Evolutionary conservation across 2,329 filamentous ascomycete genomes (phyloP), one percentile per base, ranked within the genome.

Genomic region (Reticulascus tulasneorum): DNA sequence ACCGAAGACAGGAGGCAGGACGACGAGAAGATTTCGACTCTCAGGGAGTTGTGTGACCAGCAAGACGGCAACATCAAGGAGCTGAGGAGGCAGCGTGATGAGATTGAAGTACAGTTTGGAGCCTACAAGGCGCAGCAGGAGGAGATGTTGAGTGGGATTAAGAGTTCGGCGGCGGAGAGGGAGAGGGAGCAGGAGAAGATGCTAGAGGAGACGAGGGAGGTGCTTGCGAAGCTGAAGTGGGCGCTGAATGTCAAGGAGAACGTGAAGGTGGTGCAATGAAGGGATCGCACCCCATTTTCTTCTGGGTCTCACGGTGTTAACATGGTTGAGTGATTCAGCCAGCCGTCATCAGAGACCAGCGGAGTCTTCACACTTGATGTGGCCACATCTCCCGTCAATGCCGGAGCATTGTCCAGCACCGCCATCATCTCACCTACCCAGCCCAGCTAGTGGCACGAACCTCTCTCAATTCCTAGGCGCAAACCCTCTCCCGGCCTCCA

Each of bases 11-110:
- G 79, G 39, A 67, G 61, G 44, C 65, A 64, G 33, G 80, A 86
- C 50, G 77, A 82, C 48, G 71, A 75, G 52, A 78, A 73, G 59
- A 79, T 84, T 47, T 70, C 66, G 42, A 78, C 75, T 21, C 64
- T 88, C 33, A 71, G 79, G 33, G 79, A 85, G 40, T 69, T 89
- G 21, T 82, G 78, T 54, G 82, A 87, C 46, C 84, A 89, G 59
- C 79, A 87, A 54, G 75, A 84, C 46, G 71, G 74, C 50, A 84
- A 86, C 49, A 73, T 85, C 40, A 73, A 75, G 38, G 68, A 77
- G 40, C 63, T 82, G 17, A 62, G 63, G 39, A 68, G 71, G 31
- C 73, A 84, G 50, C 84, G 86, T 50, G 71, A 76, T 19, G 73
- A 74, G 12, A 78, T 88, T 40, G 59, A 62, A 12, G 62, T 62